Percentiles rank a stretch among this genome's conserved stretches.
These are phyloP conservation scores for Grammothele lineata DNA, from an alignment of 768 basidiomycete species.

Conservation along the genomic window DNA sequence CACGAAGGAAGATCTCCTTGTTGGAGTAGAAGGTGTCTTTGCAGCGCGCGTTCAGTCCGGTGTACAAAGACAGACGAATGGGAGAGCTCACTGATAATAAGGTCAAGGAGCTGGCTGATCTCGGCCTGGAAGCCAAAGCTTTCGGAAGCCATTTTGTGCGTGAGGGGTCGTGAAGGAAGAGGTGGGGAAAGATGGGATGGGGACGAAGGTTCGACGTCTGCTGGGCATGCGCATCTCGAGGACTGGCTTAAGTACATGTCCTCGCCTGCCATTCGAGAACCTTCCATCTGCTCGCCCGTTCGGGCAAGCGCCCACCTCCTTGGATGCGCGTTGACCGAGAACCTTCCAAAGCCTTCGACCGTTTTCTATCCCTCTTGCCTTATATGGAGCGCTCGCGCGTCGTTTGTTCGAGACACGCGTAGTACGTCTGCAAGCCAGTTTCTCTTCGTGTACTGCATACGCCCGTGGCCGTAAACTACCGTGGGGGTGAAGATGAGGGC, in stretches of 20 bases:
- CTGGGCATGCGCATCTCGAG: conserved; percentile 1
- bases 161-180: conserved; percentile 14
- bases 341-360: conserved; percentile 34
- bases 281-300: conserved; percentile 33
- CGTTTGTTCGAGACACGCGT: too few relatives aligned
- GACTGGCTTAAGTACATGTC: conserved; percentile 32
- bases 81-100: conserved; percentile 86
- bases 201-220: conserved; percentile 12
- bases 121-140: conserved; percentile 98
- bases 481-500: conserved; percentile 27
- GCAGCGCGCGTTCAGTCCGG: conserved; percentile 13
- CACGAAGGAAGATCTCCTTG: conserved; percentile 99
- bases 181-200: conserved; percentile 3
- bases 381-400: too few relatives aligned
- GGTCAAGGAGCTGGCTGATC: conserved; percentile 96
- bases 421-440: too few relatives aligned
- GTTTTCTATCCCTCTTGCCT: conserved; percentile 15
- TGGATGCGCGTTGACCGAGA: conserved; percentile 2
- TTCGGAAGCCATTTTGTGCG: conserved; percentile 63
- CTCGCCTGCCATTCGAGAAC: conserved; percentile 37
- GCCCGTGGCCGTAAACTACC: too few relatives aligned
- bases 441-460: too few relatives aligned
- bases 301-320: conserved; percentile 14
- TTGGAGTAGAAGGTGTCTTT: conserved; percentile 99
- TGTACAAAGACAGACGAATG: too few relatives aligned